Conservation (phyloP, 768 basidiomycete genomes). For the Kwoniella bestiolae region DNA sequence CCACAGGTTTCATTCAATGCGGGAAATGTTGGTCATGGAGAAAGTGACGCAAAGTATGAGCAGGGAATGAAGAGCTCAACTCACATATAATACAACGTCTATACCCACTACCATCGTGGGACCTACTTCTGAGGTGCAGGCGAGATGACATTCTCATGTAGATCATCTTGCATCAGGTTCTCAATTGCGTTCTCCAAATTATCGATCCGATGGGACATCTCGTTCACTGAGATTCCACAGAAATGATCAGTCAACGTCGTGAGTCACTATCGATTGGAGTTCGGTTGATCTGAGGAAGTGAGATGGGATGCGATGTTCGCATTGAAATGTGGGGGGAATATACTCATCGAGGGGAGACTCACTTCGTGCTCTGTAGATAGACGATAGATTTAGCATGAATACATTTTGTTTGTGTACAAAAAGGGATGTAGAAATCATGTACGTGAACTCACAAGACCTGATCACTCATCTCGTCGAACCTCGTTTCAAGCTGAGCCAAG, state of each 20-base stretch:
- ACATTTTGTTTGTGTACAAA: too few species aligned
- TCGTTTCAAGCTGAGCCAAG: conserved; percentile 81
- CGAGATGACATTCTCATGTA: conserved; percentile 23
- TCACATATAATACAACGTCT: not conserved
- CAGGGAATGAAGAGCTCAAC: too few species aligned
- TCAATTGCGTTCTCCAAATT: conserved; percentile 86
- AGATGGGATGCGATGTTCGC: conserved; percentile 7
- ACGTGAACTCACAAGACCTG: conserved; percentile 67
- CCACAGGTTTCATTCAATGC: not conserved
- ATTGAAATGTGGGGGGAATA: conserved; percentile 39
- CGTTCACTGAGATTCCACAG: conserved; percentile 68
- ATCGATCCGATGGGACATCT: conserved; percentile 91
- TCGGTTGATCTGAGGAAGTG: conserved; percentile 14
- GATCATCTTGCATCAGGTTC: conserved; percentile 82
- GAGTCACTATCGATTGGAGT: not conserved
- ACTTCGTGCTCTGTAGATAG: conserved; percentile 69
- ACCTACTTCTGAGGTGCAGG: not conserved
- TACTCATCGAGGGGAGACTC: not conserved
- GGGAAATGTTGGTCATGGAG: not conserved
- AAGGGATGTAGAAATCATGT: not conserved
- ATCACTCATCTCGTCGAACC: conserved; percentile 90
- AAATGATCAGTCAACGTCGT: conserved; percentile 25
- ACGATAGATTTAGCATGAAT: too few species aligned
- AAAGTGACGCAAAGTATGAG: not conserved
- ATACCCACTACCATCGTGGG: not conserved